Evolutionary conservation across 805 yeast genomes (phyloP), one percentile per base, ranked within the genome.

Genomic region (Clavispora vitiphila): DNA sequence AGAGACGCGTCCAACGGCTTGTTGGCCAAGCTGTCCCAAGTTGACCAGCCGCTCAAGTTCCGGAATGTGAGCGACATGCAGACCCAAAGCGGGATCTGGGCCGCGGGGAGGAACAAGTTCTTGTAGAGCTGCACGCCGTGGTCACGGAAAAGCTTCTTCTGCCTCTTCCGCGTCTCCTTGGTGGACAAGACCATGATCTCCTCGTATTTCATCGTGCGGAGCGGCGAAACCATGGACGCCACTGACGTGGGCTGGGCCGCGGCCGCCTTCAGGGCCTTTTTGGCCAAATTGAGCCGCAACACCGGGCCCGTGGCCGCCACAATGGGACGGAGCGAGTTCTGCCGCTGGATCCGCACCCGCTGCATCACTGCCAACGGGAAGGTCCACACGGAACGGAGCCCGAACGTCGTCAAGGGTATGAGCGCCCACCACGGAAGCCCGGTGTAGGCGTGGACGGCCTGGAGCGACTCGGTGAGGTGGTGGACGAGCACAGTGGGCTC

Each of bases 51-150:
- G 32, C 90, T 81, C 46, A 89, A 64, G 35, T 80, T 76, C 48
- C 96, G 72, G 50, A 89, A 75, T 1, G 89, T 81, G 50, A 82
- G 69, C 10, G 93, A 83, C 72, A 90, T 70, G 2, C 83, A 70
- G 2, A 89, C 72, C 95, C 96, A 90, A 5, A 90, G 59, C 0
- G 98, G 98, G 16, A 91, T 72, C 57, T 90, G 98, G 14, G 86
- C 77, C 0, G 80, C 64, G 1, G 97, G 97, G 29, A 88, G 66
- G 4, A 85, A 53, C 42, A 80, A 65, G 53, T 85, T 81, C 59
- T 89, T 90, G 88, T 95, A 90, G 43, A 82, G 60, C 55, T 87
- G 91, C 40, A 89, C 86, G 8, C 72, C 67, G 54, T 83, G 71
- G 40, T 76, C 72, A 48, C 74, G 76, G 63, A 84, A 90, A n/a